phyloP scores from a whole-genome alignment of 768 basidiomycete genomes.

The Leccinum boreale region DNA sequence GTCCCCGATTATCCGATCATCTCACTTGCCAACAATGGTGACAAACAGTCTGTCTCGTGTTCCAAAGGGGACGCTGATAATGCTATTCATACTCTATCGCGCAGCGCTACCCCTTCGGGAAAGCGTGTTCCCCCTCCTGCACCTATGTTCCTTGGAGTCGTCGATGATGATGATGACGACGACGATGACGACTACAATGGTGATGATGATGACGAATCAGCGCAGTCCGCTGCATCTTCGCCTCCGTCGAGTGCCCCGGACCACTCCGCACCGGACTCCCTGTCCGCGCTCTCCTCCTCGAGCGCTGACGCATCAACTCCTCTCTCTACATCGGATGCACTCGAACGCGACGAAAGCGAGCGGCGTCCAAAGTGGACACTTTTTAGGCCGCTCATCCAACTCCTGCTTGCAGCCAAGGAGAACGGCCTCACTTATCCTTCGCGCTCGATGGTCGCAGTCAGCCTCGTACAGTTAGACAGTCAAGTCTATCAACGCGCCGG shows the following conservation, averaged over 20 bases:
- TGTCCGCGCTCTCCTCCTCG: slow-evolving; percentile 2
- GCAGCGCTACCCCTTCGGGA: slow-evolving; percentile 4
- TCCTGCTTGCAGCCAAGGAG: slow-evolving; percentile 20
- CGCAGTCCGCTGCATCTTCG: slow-evolving; percentile 1
- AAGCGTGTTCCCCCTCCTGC: background rate
- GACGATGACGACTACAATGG: background rate
- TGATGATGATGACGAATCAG: background rate
- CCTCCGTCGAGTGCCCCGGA: slow-evolving; percentile 4
- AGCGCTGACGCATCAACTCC: slow-evolving; percentile 5
- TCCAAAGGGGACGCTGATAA: background rate
- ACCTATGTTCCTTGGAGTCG: background rate
- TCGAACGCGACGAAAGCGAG: slow-evolving; percentile 5
- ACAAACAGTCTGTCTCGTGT: background rate
- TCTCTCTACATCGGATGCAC: background rate
- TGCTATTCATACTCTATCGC: background rate
- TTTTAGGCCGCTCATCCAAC: slow-evolving; percentile 31
- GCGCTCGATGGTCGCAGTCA: slow-evolving; percentile 38
- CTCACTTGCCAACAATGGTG: background rate
- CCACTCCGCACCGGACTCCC: background rate
- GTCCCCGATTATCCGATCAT: background rate
- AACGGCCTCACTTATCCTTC: slow-evolving; percentile 34
- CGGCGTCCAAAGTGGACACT: slow-evolving; percentile 14
- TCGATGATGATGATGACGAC: background rate
- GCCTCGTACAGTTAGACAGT: slow-evolving; percentile 30
- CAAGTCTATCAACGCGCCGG: slow-evolving; percentile 25